A percentile compares a stretch with the other conserved stretches of the same genome.
Conservation (phyloP, 306 rosid species). For the Fagus sylvatica region DNA sequence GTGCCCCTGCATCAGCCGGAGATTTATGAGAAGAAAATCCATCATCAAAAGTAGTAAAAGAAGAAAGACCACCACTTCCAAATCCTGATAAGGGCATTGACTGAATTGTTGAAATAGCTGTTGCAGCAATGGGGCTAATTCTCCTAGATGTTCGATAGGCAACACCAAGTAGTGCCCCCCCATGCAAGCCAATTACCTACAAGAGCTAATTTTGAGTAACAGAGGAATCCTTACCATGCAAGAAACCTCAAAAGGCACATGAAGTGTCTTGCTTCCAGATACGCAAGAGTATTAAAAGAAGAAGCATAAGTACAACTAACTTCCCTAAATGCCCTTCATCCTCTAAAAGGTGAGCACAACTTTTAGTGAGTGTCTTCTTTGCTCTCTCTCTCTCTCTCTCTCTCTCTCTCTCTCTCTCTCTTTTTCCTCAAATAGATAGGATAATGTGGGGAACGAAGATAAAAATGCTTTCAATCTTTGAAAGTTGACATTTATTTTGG, state of each 20-base stretch:
- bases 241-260: slow-evolving; percentile 1
- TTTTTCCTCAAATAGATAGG: not conserved
- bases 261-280: not conserved
- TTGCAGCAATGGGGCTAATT: slow-evolving; percentile 86
- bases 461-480: not conserved
- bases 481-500: not conserved
- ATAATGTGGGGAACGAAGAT: not conserved
- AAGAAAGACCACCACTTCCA: slow-evolving; percentile 83
- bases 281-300: not conserved
- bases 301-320: not conserved
- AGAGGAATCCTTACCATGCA: slow-evolving; percentile 17
- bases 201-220: slow-evolving; percentile 28
- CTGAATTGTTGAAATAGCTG: slow-evolving; percentile 97
- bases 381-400: not conserved
- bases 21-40: slow-evolving; percentile 76
- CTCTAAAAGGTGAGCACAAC: not conserved
- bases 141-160: slow-evolving; percentile 94
- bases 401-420: not conserved
- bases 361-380: not conserved
- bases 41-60: slow-evolving; percentile 86
- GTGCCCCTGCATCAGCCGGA: slow-evolving; percentile 77
- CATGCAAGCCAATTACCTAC: slow-evolving; percentile 96
- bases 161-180: slow-evolving; percentile 97
- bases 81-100: slow-evolving; percentile 98
- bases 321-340: not conserved